Evolutionary conservation across 2,329 filamentous ascomycete genomes (phyloP), one percentile per base, ranked within the genome.

Genomic region (Colletotrichum lupini): DNA sequence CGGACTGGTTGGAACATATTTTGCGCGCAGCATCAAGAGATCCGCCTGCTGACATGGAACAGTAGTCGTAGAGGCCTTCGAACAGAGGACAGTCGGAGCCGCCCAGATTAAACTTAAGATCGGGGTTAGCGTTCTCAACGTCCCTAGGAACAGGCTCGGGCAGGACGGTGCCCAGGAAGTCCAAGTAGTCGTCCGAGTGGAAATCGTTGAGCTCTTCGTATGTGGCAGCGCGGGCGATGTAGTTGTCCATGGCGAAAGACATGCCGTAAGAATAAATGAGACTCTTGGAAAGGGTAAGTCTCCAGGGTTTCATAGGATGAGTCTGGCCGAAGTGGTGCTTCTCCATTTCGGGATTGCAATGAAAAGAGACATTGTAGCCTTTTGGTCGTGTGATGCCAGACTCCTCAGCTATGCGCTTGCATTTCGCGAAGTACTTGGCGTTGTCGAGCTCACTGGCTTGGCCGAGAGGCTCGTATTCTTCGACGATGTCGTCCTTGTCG

Each of bases 301-400:
- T 94, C 96, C 97, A 98, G 72, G 97, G 97, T 83, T 99, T 99
- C 97, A 99, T 99, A 24, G 97, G 97, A 86, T 99, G 97, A 11
- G 94, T 95, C 84, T 94, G 93, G 76, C 97, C 97, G 82, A 99
- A 99, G 83, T 99, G 97, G 83, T 98, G 96, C 80, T 94, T 93
- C 85, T 99, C 97, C 81, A 98, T 97, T 73, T 94, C 92, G 1
- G 95, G 94, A 79, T 98, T 98, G 84, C 95, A 95, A 82, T 99
- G 97, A 84, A 95, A 98, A 11, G 96, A 98, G 59, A 99, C 96
- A 37, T 90, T 95, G 84, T 97, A 95, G 77, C 95, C 95, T 80
- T 93, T 92, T 1, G 96, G 95, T 46, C 92, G 90, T 65, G 91
- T 90, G 79, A 98, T 94, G 77, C 92, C 92, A 82, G 94, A 88